phyloP scores from a whole-genome alignment of 1,284 basidiomycete genomes.

The Chondrostereum purpureum region DNA sequence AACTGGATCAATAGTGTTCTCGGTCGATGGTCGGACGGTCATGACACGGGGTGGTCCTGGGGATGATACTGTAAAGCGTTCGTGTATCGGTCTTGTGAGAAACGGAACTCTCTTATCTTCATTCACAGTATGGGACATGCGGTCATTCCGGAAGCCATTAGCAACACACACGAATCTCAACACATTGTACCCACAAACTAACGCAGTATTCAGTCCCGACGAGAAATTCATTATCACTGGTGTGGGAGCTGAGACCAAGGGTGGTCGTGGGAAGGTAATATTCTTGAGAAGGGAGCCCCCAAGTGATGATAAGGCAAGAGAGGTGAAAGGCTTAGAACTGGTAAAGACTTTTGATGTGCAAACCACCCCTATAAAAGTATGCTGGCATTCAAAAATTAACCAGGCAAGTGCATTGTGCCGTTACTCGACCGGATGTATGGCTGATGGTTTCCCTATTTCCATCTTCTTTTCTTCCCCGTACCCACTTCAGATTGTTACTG shows the following conservation, averaged over 20 bases:
- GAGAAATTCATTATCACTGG: conserved; percentile 85
- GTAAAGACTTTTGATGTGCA: conserved; percentile 61
- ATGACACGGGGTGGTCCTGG: conserved; percentile 70
- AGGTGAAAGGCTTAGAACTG: conserved; percentile 44
- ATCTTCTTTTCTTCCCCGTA: too few species aligned
- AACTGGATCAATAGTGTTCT: conserved; percentile 80
- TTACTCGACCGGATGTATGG: too few species aligned
- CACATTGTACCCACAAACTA: conserved; percentile 87
- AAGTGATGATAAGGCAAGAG: neutral
- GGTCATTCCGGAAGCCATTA: conserved; percentile 83
- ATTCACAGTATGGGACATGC: conserved; percentile 84
- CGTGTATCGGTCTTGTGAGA: conserved; percentile 31
- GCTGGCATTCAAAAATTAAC: conserved; percentile 97
- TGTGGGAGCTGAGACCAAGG: conserved; percentile 56
- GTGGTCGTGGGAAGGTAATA: conserved; percentile 64
- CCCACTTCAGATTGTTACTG: conserved; percentile 72
- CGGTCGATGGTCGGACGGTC: conserved; percentile 75
- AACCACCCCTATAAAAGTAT: conserved; percentile 79
- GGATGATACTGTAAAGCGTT: conserved; percentile 92
- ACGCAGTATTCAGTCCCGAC: conserved; percentile 90
- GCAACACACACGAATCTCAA: conserved; percentile 55
- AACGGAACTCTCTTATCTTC: conserved; percentile 16
- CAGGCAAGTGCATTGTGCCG: conserved; percentile 56
- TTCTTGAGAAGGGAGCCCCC: conserved; percentile 59
- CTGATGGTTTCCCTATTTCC: too few species aligned